These are phyloP conservation scores for Limonium bicolor DNA, from an alignment of 148 eudicot species.

Conservation along the genomic window DNA sequence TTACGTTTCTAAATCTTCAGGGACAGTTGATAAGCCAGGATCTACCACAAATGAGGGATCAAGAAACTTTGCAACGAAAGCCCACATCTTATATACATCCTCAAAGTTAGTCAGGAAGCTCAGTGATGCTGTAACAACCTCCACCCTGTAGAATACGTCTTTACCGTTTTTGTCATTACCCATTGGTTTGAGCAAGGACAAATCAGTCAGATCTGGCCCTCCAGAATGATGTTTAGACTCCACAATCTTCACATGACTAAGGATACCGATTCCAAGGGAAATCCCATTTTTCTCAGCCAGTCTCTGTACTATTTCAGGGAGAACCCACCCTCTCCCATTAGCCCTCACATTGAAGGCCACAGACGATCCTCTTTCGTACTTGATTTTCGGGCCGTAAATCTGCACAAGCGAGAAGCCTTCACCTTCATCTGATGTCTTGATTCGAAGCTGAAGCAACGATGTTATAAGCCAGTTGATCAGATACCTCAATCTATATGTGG, in stretches of 20 bases:
- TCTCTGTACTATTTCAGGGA: conserved; percentile 59
- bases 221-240: conserved; percentile 10
- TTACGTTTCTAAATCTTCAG: conserved; percentile 13
- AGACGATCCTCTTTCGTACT: conserved; percentile 91
- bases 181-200: conserved; percentile 7
- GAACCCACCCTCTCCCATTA: conserved; percentile 39
- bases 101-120: conserved; percentile 62
- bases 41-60: conserved; percentile 89
- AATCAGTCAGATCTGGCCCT: background rate
- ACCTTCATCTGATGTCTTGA: conserved; percentile 30
- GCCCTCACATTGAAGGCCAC: conserved; percentile 88
- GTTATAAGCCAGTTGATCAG: conserved; percentile 95
- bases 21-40: conserved; percentile 15
- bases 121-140: conserved; percentile 30
- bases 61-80: conserved; percentile 52
- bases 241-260: conserved; percentile 38
- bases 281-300: conserved; percentile 56
- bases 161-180: conserved; percentile 6
- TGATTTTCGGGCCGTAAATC: conserved; percentile 92
- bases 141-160: conserved; percentile 4
- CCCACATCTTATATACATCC: conserved; percentile 67
- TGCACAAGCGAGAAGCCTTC: conserved; percentile 38
- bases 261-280: conserved; percentile 33
- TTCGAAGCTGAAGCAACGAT: conserved; percentile 59
- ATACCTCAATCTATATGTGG: conserved; percentile 71